Percentiles rank a stretch among this genome's conserved stretches.
Conservation (phyloP, 2,329 filamentous ascomycete species). For the Fusarium continuum region DNA sequence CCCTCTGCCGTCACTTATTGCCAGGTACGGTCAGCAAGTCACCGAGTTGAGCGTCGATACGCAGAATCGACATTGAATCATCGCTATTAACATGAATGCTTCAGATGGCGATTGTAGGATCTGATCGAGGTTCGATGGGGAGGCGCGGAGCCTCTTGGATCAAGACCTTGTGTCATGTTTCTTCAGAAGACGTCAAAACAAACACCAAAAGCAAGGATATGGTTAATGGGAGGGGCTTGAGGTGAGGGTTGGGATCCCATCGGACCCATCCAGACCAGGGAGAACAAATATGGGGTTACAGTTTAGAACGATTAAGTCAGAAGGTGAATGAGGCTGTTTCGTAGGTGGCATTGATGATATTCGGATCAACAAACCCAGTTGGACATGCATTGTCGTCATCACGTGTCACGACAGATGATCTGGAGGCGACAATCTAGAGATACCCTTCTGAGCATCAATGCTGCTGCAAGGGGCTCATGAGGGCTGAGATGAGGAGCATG, state of each 20-base stretch:
- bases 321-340: constrained; percentile 9
- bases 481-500: constrained; percentile 21
- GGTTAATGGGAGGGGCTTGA: background rate
- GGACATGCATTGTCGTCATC: constrained; percentile 34
- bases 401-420: constrained; percentile 35
- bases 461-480: constrained; percentile 14
- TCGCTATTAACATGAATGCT: no score
- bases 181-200: constrained; percentile 34
- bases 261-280: background rate
- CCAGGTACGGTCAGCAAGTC: constrained; percentile 3
- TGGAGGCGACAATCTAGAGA: constrained; percentile 13
- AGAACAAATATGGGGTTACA: background rate
- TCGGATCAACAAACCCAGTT: constrained; percentile 21
- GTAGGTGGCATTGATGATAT: constrained; percentile 29
- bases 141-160: background rate
- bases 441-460: constrained; percentile 8
- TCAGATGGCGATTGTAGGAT: background rate
- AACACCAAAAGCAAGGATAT: constrained; percentile 24
- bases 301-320: constrained; percentile 15
- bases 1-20: constrained; percentile 11
- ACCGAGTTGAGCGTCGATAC: background rate
- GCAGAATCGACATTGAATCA: background rate
- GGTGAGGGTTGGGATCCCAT: background rate
- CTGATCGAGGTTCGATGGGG: background rate
- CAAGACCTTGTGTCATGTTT: constrained; percentile 23